Evolutionary conservation across 805 yeast genomes (phyloP).

Genomic region (Komagataella mondaviorum): DNA sequence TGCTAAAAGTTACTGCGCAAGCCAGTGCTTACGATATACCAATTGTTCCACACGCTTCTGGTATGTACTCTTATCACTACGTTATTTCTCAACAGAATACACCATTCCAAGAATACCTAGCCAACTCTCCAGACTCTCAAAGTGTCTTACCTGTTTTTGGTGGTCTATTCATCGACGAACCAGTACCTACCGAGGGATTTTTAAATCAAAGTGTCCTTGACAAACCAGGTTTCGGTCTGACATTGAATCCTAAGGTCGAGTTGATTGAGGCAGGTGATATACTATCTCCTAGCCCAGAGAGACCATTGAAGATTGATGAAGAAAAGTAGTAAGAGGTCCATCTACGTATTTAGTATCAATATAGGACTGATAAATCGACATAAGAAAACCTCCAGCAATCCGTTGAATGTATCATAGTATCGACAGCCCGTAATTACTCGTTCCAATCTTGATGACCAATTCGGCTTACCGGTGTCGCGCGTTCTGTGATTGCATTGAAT

Average conservation of each 20-base stretch:
- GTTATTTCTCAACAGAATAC: conserved; percentile 34
- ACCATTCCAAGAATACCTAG: conserved; percentile 38
- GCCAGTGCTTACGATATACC: conserved; percentile 41
- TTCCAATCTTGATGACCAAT: not conserved
- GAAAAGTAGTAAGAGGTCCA: not conserved
- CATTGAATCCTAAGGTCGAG: conserved; percentile 27
- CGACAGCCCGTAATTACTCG: not conserved
- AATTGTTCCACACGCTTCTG: conserved; percentile 40
- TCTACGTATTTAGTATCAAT: not conserved
- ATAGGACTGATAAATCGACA: not conserved
- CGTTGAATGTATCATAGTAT: not conserved
- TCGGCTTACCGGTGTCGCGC: not conserved
- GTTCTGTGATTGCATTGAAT: not conserved
- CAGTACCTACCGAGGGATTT: conserved; percentile 30
- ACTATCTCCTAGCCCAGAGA: conserved; percentile 25
- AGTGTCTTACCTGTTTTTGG: conserved; percentile 34
- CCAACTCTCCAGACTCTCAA: conserved; percentile 33
- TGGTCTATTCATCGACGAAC: conserved; percentile 29
- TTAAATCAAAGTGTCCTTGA: conserved; percentile 24
- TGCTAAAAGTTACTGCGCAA: conserved; percentile 29
- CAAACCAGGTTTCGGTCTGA: conserved; percentile 37
- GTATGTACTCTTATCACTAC: conserved; percentile 37
- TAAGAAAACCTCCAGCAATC: not conserved
- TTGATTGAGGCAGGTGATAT: conserved; percentile 25
- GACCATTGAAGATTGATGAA: conserved; percentile 13